Percentiles rank a stretch among this genome's conserved stretches.
phyloP scores from a whole-genome alignment of 306 rosid genomes.

The Urtica urens region DNA sequence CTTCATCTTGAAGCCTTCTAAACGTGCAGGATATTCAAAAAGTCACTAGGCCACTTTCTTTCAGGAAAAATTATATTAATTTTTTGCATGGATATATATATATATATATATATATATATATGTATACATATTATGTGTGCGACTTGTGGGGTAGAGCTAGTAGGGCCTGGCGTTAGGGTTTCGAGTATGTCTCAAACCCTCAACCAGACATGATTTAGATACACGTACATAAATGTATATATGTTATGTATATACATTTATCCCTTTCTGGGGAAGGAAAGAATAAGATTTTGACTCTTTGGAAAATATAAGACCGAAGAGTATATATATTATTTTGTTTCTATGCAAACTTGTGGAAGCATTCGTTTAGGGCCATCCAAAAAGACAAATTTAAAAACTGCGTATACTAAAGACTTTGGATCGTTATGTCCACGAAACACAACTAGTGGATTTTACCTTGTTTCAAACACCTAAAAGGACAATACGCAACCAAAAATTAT shows the following conservation, averaged over 20 bases:
- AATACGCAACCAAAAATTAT: conserved; percentile 3
- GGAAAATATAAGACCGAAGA: no score
- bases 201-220: background rate
- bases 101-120: background rate
- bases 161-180: background rate
- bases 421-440: background rate
- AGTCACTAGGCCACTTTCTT: background rate
- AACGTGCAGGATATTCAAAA: background rate
- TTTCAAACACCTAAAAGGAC: conserved; percentile 10
- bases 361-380: conserved; percentile 6
- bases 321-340: no score
- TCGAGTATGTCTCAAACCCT: conserved; percentile 7
- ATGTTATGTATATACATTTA: background rate
- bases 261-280: background rate
- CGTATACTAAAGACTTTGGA: conserved; percentile 5
- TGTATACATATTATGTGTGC: background rate
- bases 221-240: no score
- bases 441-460: conserved; percentile 11
- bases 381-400: conserved; percentile 10
- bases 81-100: background rate
- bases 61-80: conserved; percentile 6
- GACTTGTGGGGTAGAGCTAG: conserved; percentile 3
- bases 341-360: background rate
- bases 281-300: background rate
- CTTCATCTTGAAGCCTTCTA: conserved; percentile 4